A percentile compares a stretch with the other conserved stretches of the same genome.
phyloP scores from a whole-genome alignment of 2,329 filamentous ascomycete species.

The Colletotrichum godetiae region DNA sequence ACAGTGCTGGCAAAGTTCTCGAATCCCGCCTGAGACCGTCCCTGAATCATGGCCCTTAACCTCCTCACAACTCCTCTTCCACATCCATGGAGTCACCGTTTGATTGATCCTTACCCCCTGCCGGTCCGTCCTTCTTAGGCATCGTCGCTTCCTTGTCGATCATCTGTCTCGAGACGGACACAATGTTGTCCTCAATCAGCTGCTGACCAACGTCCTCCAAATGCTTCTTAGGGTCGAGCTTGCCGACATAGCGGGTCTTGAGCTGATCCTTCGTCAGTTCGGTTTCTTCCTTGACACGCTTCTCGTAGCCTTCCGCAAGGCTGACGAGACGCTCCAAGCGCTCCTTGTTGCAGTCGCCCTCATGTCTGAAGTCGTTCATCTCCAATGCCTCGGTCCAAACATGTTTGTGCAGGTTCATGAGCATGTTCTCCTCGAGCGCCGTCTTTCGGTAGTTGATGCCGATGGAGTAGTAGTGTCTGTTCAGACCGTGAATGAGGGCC shows the following conservation, averaged over 20 bases:
- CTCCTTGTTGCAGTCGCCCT: constrained; percentile 88
- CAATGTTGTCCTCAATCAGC: constrained; percentile 99
- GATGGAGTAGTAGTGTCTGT: constrained; percentile 99
- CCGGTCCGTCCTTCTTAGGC: constrained; percentile 73
- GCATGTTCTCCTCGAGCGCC: constrained; percentile 97
- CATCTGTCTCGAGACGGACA: constrained; percentile 98
- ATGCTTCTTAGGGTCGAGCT: constrained; percentile 99
- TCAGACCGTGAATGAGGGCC: constrained; percentile 96
- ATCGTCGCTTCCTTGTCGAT: constrained; percentile 99
- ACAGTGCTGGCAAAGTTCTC: constrained; percentile 38
- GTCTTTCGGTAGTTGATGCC: constrained; percentile 99
- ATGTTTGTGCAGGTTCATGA: constrained; percentile 99
- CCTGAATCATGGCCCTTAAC: constrained; percentile 13
- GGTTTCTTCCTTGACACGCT: constrained; percentile 98
- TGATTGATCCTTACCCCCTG: constrained; percentile 58
- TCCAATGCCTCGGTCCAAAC: constrained; percentile 98
- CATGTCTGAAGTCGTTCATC: constrained; percentile 94
- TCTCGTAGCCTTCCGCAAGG: constrained; percentile 96
- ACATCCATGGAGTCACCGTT: constrained; percentile 76
- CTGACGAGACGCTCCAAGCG: constrained; percentile 87
- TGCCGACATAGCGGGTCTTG: constrained; percentile 98
- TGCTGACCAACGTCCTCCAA: constrained; percentile 96
- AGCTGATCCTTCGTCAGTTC: constrained; percentile 97
- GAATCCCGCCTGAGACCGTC: constrained; percentile 35
- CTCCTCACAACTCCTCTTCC: constrained; percentile 64